These are phyloP conservation scores for Populus simonii DNA, from an alignment of 345 rosid genomes.

Conservation along the genomic window DNA sequence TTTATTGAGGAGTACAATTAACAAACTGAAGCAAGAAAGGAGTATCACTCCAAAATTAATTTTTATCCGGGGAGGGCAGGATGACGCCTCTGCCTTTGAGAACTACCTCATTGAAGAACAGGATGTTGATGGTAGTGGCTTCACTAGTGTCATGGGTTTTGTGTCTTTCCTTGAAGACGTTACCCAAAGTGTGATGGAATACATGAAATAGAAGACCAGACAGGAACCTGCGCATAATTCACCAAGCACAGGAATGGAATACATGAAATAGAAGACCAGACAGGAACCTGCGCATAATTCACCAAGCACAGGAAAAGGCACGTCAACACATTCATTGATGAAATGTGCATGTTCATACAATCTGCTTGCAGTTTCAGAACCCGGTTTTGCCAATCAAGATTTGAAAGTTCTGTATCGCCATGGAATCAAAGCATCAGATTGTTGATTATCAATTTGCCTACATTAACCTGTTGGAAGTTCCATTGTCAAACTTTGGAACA, in stretches of 20 bases:
- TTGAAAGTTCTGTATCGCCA: background rate
- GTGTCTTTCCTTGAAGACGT: constrained; percentile 91
- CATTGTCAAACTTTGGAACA: constrained; percentile 6
- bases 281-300: background rate
- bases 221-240: background rate
- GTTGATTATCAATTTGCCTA: background rate
- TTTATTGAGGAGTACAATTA: constrained; percentile 67
- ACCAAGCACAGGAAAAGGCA: background rate
- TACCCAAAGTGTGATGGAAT: constrained; percentile 71
- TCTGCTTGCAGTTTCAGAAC: background rate
- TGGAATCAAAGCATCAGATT: background rate
- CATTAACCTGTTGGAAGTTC: constrained; percentile 3
- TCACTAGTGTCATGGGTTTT: constrained; percentile 80
- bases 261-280: constrained; percentile 54
- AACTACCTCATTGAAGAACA: constrained; percentile 94
- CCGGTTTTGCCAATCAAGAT: background rate
- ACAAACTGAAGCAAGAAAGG: constrained; percentile 85
- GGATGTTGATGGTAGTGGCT: constrained; percentile 85
- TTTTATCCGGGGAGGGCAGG: constrained; percentile 79
- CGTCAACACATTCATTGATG: background rate
- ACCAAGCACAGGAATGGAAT: constrained; percentile 38
- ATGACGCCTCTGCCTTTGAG: constrained; percentile 79
- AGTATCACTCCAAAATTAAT: constrained; percentile 80
- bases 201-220: constrained; percentile 54
- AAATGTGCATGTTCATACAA: background rate